phyloP scores from a whole-genome alignment of 2,329 filamentous ascomycete genomes.

The Aspergillus floridensis region DNA sequence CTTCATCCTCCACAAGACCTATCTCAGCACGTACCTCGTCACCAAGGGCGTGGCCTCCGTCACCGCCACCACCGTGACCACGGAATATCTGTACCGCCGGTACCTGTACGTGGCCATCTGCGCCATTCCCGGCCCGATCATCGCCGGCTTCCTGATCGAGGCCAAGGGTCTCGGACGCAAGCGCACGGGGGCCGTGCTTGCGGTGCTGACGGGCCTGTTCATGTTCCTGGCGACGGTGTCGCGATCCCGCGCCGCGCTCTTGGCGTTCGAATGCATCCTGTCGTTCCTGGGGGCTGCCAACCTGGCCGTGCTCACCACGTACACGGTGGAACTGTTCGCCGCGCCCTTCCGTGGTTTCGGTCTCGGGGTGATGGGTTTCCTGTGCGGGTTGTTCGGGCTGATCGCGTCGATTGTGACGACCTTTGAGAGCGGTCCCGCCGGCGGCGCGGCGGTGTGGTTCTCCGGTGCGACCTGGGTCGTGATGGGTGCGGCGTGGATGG shows the following conservation, averaged over 20 bases:
- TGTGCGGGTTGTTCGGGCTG: conserved; percentile 16
- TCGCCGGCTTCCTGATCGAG: conserved; percentile 15
- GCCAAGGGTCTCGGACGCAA: conserved; percentile 15
- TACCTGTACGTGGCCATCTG: conserved; percentile 18
- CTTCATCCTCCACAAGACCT: conserved; percentile 20
- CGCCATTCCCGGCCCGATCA: conserved; percentile 18
- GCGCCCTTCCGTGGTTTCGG: conserved; percentile 14
- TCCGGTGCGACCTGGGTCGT: conserved; percentile 21
- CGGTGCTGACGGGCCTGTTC: conserved; percentile 17
- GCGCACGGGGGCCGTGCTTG: conserved; percentile 15
- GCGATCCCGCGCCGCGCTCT: conserved; percentile 5
- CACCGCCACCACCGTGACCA: conserved; percentile 13
- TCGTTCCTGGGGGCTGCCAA: conserved; percentile 15
- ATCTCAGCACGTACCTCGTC: conserved; percentile 16
- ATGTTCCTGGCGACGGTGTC: conserved; percentile 17
- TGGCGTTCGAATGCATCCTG: conserved; percentile 18
- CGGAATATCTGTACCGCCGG: conserved; percentile 15
- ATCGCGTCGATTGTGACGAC: conserved; percentile 15
- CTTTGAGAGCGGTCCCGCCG: conserved; percentile 7
- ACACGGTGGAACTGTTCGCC: conserved; percentile 19
- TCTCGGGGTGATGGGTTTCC: conserved; percentile 14
- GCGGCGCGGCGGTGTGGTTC: conserved; percentile 19
- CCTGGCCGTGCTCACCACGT: conserved; percentile 16
- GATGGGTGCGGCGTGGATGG: conserved; percentile 19
- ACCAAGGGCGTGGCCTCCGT: conserved; percentile 9